phyloP scores from a whole-genome alignment of 306 rosid species.

The Vigna angularis region DNA sequence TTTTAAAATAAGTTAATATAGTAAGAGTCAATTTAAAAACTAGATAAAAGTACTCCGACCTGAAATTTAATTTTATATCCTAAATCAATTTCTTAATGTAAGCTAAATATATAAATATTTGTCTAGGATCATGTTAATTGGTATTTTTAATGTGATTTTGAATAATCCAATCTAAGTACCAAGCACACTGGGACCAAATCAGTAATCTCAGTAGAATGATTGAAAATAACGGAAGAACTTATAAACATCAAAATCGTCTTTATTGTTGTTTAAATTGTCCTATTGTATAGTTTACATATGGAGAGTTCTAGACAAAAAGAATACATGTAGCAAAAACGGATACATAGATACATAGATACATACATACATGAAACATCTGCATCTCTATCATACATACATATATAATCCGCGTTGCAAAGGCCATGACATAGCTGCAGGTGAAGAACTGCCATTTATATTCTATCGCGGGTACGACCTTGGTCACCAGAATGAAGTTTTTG shows the following conservation, averaged over 20 bases:
- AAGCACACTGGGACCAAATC: conserved; percentile 4
- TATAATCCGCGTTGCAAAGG: conserved; percentile 58
- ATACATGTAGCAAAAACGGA: conserved; percentile 34
- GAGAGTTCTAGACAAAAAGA: conserved; percentile 27
- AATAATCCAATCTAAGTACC: background rate
- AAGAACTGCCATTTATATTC: conserved; percentile 32
- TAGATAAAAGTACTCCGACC: too few species aligned
- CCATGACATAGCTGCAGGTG: conserved; percentile 49
- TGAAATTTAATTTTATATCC: too few species aligned
- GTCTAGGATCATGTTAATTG: background rate
- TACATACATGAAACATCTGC: conserved; percentile 30
- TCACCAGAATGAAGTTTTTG: conserved; percentile 45
- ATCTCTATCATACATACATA: conserved; percentile 53
- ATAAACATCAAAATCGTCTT: conserved; percentile 34
- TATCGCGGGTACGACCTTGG: conserved; percentile 22
- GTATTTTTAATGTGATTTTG: background rate
- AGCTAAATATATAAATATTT: background rate
- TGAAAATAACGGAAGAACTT: conserved; percentile 19
- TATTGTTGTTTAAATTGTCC: conserved; percentile 11
- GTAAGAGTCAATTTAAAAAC: too few species aligned
- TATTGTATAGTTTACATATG: conserved; percentile 38
- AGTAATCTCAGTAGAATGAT: conserved; percentile 21
- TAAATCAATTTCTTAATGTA: background rate
- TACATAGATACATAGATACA: conserved; percentile 1
- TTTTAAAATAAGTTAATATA: too few species aligned